Conservation (phyloP, 2,329 filamentous ascomycete species). For the Pseudogymnoascus sp. region DNA sequence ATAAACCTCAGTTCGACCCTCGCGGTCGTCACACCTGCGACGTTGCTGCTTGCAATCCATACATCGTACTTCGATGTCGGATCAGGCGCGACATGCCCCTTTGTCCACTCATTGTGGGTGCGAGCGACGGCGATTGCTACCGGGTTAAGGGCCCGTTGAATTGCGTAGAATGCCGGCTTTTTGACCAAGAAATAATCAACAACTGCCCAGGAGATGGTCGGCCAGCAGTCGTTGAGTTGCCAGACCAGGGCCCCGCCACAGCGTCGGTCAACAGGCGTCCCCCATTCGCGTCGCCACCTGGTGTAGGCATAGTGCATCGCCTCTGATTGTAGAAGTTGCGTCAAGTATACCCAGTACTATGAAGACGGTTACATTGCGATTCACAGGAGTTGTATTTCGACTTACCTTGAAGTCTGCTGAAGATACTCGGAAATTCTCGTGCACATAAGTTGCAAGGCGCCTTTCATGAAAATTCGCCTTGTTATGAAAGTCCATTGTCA, state of each 20-base stretch:
- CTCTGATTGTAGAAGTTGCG: conserved; percentile 24
- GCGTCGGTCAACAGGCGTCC: conserved; percentile 19
- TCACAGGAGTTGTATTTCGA: not conserved
- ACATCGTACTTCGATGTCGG: not conserved
- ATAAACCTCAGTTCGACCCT: not conserved
- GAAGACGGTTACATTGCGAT: not conserved
- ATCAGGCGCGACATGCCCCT: not conserved
- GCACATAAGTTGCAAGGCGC: conserved; percentile 34
- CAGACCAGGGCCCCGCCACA: conserved; percentile 60
- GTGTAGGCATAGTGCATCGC: conserved; percentile 25
- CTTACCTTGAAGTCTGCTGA: conserved; percentile 16
- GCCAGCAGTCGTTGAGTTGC: conserved; percentile 67
- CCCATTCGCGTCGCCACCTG: conserved; percentile 22
- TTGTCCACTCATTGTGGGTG: not conserved
- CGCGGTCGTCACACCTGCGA: not conserved
- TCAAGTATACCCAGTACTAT: conserved; percentile 22
- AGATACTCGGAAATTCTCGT: conserved; percentile 24
- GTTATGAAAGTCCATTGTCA: conserved; percentile 47
- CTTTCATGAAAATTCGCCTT: conserved; percentile 46
- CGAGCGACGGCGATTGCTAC: not conserved
- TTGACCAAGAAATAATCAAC: conserved; percentile 49
- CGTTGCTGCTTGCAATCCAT: not conserved
- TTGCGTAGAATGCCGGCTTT: conserved; percentile 45
- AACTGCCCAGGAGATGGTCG: conserved; percentile 56
- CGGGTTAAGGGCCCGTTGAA: conserved; percentile 36